Base-by-base conservation (phyloP, 768 basidiomycete genomes). In the Phlebiopsis gigantea region DNA sequence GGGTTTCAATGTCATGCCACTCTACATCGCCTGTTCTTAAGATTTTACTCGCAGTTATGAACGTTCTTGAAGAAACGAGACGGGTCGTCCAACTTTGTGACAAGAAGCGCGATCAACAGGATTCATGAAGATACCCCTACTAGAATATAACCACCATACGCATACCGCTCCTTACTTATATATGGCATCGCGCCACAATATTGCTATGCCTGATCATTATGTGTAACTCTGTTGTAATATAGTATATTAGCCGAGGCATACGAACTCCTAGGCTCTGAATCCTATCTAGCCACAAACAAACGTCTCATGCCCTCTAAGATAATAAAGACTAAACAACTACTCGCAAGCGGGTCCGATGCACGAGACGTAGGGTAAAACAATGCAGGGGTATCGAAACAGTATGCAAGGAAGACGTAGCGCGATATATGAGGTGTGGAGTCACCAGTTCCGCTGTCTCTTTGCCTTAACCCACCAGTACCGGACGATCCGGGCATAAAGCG, bases 391-490 rank as follows among this genome's bases (percentile, higher is more conserved):
- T 48, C 47, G n/a, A 30, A 19, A 30, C 26, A 45, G 9, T n/a
- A 21, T 4, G 42, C 21, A 25, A 21, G 9, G 17, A 10, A 28
- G 15, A 19, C 25, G 48, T 19, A 14, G n/a, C 29, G 29, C 17
- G 25, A 29, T 43, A 55, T 46, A 21, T 30, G 43, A 51, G 22
- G 53, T 14, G 45, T 48, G 12, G 5, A 14, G 4, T 41, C 22
- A 56, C 59, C 44, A 54, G 28, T 45, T 55, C n/a, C 57, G 59
- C 57, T 67, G 77, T 63, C 69, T 63, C 65, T 79, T 80, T 9
- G 84, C 83, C 49, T 71, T 70, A 34, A 74, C 71, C 81, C 84
- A 85, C 90, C 89, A 90, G 56, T 74, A 73, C 34, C 84, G 73
- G 4, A 89, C 79, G 31, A 85, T 50, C 2, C 43, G 49, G 2